Conservation (phyloP, 2,329 filamentous ascomycete species). For the Aspergillus pseudonomiae region DNA sequence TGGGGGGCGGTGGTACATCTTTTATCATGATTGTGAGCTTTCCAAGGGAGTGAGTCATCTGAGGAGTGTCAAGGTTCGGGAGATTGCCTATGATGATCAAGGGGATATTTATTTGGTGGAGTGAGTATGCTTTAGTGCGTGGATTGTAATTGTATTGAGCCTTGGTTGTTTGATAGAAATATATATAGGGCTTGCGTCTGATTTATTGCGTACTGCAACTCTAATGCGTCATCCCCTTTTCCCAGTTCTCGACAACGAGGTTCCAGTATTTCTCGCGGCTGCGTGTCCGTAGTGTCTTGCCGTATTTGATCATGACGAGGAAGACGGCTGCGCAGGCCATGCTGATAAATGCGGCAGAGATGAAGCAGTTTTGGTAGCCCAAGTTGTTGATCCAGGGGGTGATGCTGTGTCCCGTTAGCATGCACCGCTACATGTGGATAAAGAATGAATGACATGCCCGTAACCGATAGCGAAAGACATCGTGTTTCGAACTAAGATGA, state of each 20-base stretch:
- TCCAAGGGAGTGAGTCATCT: slow-evolving; percentile 71
- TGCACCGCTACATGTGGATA: not conserved
- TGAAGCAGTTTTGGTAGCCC: slow-evolving; percentile 51
- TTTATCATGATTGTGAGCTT: slow-evolving; percentile 74
- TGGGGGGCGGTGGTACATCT: slow-evolving; percentile 70
- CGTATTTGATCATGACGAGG: slow-evolving; percentile 43
- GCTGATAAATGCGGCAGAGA: slow-evolving; percentile 44
- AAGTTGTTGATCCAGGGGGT: slow-evolving; percentile 50
- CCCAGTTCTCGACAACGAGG: slow-evolving; percentile 37
- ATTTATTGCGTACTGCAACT: not conserved
- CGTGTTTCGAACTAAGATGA: slow-evolving; percentile 53
- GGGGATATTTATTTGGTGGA: slow-evolving; percentile 58
- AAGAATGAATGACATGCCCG: slow-evolving; percentile 29
- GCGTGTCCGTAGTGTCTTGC: slow-evolving; percentile 38
- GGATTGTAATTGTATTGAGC: not conserved
- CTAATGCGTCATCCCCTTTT: slow-evolving; percentile 38
- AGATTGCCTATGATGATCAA: slow-evolving; percentile 71
- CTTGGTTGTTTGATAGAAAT: not conserved
- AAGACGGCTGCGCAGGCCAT: slow-evolving; percentile 42
- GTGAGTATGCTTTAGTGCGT: not conserved
- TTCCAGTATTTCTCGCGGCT: slow-evolving; percentile 43
- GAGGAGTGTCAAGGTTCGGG: slow-evolving; percentile 72
- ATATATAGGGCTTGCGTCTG: not conserved
- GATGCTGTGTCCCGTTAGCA: slow-evolving; percentile 34
- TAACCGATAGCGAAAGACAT: slow-evolving; percentile 53